A percentile compares a stretch with the other conserved stretches of the same genome.
These are phyloP conservation scores for Zygnema circumcarinatum DNA, from an alignment of 139 green algal genomes.

Conservation along the genomic window DNA sequence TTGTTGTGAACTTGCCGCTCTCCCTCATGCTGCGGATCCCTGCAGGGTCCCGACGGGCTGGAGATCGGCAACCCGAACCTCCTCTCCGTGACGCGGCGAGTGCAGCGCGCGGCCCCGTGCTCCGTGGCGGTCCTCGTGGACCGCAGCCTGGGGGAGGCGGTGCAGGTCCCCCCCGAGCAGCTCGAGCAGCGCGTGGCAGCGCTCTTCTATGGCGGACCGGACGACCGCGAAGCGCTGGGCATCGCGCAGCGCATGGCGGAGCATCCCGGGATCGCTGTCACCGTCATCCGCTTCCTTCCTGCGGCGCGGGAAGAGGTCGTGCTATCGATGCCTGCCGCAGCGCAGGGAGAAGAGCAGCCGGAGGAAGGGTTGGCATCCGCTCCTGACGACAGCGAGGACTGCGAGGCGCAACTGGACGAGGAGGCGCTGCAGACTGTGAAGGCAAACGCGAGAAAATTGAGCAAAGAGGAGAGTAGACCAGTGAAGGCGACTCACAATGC, in stretches of 20 bases:
- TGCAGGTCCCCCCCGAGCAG: too few relatives aligned
- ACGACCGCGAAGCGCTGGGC: constrained; percentile 57
- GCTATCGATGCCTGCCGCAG: background rate
- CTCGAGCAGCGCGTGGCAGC: too few relatives aligned
- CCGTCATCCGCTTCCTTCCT: constrained; percentile 44
- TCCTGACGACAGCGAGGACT: background rate
- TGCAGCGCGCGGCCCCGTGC: constrained; percentile 44
- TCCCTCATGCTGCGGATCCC: too few relatives aligned
- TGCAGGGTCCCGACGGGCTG: too few relatives aligned
- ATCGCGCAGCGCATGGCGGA: constrained; percentile 51
- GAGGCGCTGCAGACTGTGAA: constrained; percentile 6
- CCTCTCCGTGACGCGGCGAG: too few relatives aligned
- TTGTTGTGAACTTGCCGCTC: too few relatives aligned
- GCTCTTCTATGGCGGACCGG: constrained; percentile 58
- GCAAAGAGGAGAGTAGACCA: background rate
- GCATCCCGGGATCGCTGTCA: constrained; percentile 39
- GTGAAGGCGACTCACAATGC: background rate
- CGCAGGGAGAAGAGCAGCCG: constrained; percentile 9
- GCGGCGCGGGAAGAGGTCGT: background rate
- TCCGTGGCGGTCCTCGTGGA: constrained; percentile 57
- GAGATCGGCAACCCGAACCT: too few relatives aligned
- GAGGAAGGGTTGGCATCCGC: too few relatives aligned
- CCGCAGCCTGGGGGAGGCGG: constrained; percentile 32
- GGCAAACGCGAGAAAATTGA: background rate
- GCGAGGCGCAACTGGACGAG: constrained; percentile 21